Percentiles rank a stretch among this genome's conserved stretches.
phyloP scores from a whole-genome alignment of 2,329 filamentous ascomycete genomes.

The Emmonsiellopsis sp. region DNA sequence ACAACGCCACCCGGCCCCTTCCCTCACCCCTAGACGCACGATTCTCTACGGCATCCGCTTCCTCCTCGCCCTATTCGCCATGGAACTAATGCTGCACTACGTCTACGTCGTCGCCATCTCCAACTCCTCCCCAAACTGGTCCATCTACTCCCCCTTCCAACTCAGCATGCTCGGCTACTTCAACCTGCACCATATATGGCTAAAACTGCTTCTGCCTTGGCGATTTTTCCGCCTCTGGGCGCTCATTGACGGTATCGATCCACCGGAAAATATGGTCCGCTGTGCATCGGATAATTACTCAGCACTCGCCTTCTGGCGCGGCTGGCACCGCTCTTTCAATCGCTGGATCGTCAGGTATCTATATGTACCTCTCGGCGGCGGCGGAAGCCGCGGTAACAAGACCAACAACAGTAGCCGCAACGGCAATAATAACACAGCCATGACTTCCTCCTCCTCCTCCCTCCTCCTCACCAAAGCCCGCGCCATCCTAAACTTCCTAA shows the following conservation, averaged over 20 bases:
- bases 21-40: slow-evolving; percentile 61
- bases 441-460: neutral
- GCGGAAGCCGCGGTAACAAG: slow-evolving; percentile 24
- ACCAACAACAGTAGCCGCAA: slow-evolving; percentile 7
- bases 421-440: neutral
- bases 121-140: slow-evolving; percentile 70
- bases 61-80: slow-evolving; percentile 65
- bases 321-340: slow-evolving; percentile 93
- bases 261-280: slow-evolving; percentile 95
- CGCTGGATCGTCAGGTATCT: slow-evolving; percentile 91
- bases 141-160: slow-evolving; percentile 73
- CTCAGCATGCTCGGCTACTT: slow-evolving; percentile 87
- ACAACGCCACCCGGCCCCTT: slow-evolving; percentile 61
- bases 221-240: slow-evolving; percentile 98
- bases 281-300: slow-evolving; percentile 95
- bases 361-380: slow-evolving; percentile 81
- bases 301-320: slow-evolving; percentile 84
- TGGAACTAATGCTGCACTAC: slow-evolving; percentile 87
- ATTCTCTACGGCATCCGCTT: slow-evolving; percentile 77
- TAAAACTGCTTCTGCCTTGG: slow-evolving; percentile 94
- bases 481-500: slow-evolving; percentile 64
- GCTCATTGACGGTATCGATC: slow-evolving; percentile 80
- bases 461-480: slow-evolving; percentile 42
- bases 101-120: slow-evolving; percentile 91
- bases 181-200: slow-evolving; percentile 95